Conservation (phyloP, 2,329 filamentous ascomycete species). For the Akanthomyces muscarius region DNA sequence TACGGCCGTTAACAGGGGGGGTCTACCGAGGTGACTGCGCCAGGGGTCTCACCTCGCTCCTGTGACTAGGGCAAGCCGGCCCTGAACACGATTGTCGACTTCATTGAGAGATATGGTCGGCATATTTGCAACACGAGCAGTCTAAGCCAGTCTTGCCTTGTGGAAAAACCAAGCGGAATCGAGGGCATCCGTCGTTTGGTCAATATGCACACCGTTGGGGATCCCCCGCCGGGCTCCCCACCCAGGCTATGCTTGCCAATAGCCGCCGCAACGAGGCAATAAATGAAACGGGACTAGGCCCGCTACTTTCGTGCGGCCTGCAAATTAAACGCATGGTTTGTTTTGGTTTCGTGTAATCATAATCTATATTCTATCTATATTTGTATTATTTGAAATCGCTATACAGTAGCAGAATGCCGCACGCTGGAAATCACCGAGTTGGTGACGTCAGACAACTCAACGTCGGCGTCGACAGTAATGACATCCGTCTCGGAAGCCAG, state of each 20-base stretch:
- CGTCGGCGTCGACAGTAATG: constrained; percentile 36
- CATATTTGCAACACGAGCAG: constrained; percentile 7
- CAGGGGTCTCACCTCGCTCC: constrained; percentile 27
- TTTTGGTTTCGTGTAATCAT: neutral
- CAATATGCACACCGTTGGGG: neutral
- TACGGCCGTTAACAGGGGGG: neutral
- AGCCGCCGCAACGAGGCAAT: neutral
- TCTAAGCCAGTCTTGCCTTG: neutral
- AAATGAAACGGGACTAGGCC: neutral
- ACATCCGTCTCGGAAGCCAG: constrained; percentile 36
- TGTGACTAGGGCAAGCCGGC: constrained; percentile 32
- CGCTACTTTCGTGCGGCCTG: neutral
- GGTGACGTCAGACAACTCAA: constrained; percentile 14
- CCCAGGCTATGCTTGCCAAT: constrained; percentile 2
- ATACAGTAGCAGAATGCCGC: neutral
- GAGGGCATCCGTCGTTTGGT: neutral
- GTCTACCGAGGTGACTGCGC: neutral
- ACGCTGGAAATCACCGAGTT: neutral
- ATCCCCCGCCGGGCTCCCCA: constrained; percentile 7
- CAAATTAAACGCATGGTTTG: neutral
- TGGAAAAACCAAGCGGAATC: neutral
- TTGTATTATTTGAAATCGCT: neutral
- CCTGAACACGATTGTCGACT: constrained; percentile 18
- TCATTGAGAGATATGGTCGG: constrained; percentile 11
- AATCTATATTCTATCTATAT: neutral